A percentile compares a stretch with the other conserved stretches of the same genome.
phyloP scores from a whole-genome alignment of 2,329 filamentous ascomycete species.

The Pestalotiopsis sp. region DNA sequence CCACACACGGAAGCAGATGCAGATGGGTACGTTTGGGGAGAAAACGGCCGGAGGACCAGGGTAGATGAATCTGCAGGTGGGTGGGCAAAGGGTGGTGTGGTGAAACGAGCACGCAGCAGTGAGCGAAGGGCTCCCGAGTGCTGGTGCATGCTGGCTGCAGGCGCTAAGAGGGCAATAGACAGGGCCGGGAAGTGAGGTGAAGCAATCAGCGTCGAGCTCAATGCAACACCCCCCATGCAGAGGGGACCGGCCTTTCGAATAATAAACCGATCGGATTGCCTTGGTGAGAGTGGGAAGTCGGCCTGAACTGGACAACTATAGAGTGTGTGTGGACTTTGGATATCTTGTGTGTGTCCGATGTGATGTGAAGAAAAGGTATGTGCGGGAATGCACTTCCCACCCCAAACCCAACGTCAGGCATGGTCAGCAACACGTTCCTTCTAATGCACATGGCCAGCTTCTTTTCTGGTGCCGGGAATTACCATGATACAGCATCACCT shows the following conservation, averaged over 20 bases:
- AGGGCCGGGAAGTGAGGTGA: slow-evolving; percentile 4
- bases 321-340: neutral
- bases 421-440: neutral
- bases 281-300: too few species aligned
- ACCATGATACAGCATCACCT: neutral
- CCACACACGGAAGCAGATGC: slow-evolving; percentile 9
- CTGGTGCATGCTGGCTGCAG: slow-evolving; percentile 3
- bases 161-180: slow-evolving; percentile 7
- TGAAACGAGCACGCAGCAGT: slow-evolving; percentile 6
- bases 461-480: neutral
- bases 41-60: slow-evolving; percentile 8
- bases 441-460: neutral
- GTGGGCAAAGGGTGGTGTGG: slow-evolving; percentile 6
- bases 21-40: slow-evolving; percentile 9
- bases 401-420: neutral
- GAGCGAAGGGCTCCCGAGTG: slow-evolving; percentile 5
- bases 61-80: neutral
- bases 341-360: neutral
- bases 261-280: slow-evolving; percentile 9
- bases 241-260: slow-evolving; percentile 1
- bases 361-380: neutral
- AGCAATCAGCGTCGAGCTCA: slow-evolving; percentile 5
- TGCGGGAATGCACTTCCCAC: neutral
- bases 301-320: too few species aligned
- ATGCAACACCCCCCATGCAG: slow-evolving; percentile 11